These are phyloP conservation scores for Aphanomyces astaci DNA, from an alignment of 352 stramenopile species.

Conservation along the genomic window DNA sequence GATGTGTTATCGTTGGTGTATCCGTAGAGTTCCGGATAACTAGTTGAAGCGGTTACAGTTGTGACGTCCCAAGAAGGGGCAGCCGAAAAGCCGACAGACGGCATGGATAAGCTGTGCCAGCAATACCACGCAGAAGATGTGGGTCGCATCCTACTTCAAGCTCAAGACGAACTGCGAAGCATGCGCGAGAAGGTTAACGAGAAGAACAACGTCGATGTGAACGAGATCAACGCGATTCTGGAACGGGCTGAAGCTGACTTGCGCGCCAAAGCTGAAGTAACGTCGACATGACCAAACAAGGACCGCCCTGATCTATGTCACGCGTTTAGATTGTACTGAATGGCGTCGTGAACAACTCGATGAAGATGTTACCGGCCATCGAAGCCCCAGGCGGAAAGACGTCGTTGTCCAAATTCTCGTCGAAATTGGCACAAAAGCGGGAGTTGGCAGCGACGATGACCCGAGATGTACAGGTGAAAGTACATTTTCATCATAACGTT, in stretches of 20 bases:
- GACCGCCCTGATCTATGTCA: no score
- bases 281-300: no score
- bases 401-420: slow-evolving; percentile 20
- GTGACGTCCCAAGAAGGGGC: background rate
- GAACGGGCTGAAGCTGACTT: slow-evolving; percentile 60
- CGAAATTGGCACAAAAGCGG: slow-evolving; percentile 13
- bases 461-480: background rate
- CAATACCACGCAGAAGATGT: slow-evolving; percentile 79
- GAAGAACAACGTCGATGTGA: slow-evolving; percentile 28
- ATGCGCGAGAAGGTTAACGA: slow-evolving; percentile 63
- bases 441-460: slow-evolving; percentile 5
- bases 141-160: slow-evolving; percentile 68
- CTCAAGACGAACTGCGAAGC: slow-evolving; percentile 64
- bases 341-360: slow-evolving; percentile 44
- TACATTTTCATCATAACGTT: background rate
- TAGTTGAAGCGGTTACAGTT: background rate
- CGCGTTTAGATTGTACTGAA: slow-evolving; percentile 58
- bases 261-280: slow-evolving; percentile 65
- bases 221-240: slow-evolving; percentile 58
- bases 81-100: background rate
- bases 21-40: background rate
- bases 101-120: slow-evolving; percentile 70
- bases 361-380: slow-evolving; percentile 20
- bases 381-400: slow-evolving; percentile 5
- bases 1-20: no score